Percentiles rank a stretch among this genome's conserved stretches.
Evolutionary conservation across 352 stramenopile genomes (phyloP).

Genomic region (Globisporangium spinosum): DNA sequence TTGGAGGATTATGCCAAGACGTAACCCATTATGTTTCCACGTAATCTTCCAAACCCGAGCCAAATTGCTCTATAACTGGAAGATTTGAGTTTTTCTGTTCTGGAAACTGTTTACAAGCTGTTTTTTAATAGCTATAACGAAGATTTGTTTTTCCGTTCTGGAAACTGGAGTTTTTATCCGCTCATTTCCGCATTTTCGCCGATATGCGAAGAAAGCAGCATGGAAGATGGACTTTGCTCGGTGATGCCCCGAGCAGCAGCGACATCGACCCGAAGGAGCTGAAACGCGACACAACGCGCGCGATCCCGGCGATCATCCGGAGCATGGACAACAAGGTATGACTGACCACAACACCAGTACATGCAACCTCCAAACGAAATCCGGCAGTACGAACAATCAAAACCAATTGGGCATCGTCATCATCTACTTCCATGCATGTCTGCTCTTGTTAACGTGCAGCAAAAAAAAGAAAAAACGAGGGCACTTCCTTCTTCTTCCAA

Average conservation of each 20-base stretch:
- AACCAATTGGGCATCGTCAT: background rate
- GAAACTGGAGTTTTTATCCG: too few relatives aligned
- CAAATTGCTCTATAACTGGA: too few relatives aligned
- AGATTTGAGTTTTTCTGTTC: too few relatives aligned
- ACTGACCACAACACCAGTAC: background rate
- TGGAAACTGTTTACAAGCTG: too few relatives aligned
- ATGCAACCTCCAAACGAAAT: background rate
- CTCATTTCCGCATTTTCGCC: too few relatives aligned
- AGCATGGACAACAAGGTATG: constrained; percentile 6
- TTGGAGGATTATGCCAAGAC: too few relatives aligned
- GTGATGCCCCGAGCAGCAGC: background rate
- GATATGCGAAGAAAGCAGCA: background rate
- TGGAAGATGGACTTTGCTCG: background rate
- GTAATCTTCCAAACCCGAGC: too few relatives aligned
- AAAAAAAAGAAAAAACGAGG: background rate
- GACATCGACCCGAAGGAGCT: constrained; percentile 12
- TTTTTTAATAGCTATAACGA: too few relatives aligned
- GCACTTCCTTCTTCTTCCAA: background rate
- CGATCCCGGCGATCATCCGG: constrained; percentile 4
- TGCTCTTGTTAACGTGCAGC: background rate
- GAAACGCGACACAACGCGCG: constrained; percentile 5
- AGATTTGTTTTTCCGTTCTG: too few relatives aligned
- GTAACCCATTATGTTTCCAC: too few relatives aligned
- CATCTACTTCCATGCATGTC: background rate
- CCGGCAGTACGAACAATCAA: background rate